A percentile compares a stretch with the other conserved stretches of the same genome.
These are phyloP conservation scores for Takashimella tepidaria DNA, from an alignment of 1,284 basidiomycete genomes.

Conservation along the genomic window DNA sequence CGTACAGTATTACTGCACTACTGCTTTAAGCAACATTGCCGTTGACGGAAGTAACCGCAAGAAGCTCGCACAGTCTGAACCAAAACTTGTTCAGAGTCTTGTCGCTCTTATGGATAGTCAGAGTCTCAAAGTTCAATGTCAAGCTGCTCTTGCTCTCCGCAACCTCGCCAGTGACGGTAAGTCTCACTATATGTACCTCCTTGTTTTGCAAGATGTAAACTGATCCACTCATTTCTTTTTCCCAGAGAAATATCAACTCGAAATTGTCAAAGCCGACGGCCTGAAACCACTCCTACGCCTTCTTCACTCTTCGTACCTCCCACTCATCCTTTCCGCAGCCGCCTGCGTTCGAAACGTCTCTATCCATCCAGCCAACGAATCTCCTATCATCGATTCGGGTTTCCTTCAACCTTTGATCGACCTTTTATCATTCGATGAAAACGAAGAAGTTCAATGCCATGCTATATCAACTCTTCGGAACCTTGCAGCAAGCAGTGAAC, in stretches of 20 bases:
- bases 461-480: slow-evolving; percentile 98
- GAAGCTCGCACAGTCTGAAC: slow-evolving; percentile 91
- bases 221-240: background rate
- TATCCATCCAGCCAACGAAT: slow-evolving; percentile 97
- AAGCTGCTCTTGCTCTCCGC: slow-evolving; percentile 90
- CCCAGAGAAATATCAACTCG: slow-evolving; percentile 95
- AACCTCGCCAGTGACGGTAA: slow-evolving; percentile 96
- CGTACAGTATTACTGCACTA: slow-evolving; percentile 99
- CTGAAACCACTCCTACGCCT: slow-evolving; percentile 88
- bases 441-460: slow-evolving; percentile 99
- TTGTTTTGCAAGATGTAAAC: too few relatives aligned
- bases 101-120: slow-evolving; percentile 96
- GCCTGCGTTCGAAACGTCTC: slow-evolving; percentile 99
- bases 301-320: slow-evolving; percentile 93
- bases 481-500: slow-evolving; percentile 92
- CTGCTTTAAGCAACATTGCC: slow-evolving; percentile 96
- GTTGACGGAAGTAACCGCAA: slow-evolving; percentile 91
- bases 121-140: slow-evolving; percentile 97
- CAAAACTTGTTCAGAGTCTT: slow-evolving; percentile 88
- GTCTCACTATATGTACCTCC: too few relatives aligned
- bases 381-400: slow-evolving; percentile 97
- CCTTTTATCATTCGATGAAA: slow-evolving; percentile 93
- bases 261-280: slow-evolving; percentile 96
- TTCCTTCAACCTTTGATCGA: slow-evolving; percentile 96
- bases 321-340: slow-evolving; percentile 96